Evolutionary conservation across 2,329 filamentous ascomycete genomes (phyloP).

Genomic region (Pseudogymnoascus sp.): DNA sequence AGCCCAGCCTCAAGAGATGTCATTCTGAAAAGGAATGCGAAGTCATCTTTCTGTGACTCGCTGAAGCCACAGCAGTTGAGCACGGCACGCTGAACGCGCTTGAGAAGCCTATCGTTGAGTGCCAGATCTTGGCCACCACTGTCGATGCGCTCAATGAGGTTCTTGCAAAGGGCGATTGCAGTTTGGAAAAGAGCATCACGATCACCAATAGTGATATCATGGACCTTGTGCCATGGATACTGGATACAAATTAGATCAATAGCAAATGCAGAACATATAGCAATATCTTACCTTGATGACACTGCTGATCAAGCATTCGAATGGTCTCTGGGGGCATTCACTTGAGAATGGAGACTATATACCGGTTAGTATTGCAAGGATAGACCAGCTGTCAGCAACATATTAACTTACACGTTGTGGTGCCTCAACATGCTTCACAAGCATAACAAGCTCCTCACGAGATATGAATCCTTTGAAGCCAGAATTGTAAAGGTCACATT

Average conservation of each 20-base stretch:
- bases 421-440: slow-evolving; percentile 57
- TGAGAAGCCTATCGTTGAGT: slow-evolving; percentile 47
- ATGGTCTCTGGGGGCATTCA: slow-evolving; percentile 58
- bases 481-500: slow-evolving; percentile 35
- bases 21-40: slow-evolving; percentile 41
- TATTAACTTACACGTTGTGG: slow-evolving; percentile 51
- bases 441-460: slow-evolving; percentile 57
- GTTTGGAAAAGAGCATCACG: slow-evolving; percentile 48
- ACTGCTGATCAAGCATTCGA: slow-evolving; percentile 60
- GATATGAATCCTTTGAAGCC: slow-evolving; percentile 57
- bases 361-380: slow-evolving; percentile 13
- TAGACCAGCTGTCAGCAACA: neutral
- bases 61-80: slow-evolving; percentile 57
- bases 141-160: slow-evolving; percentile 40
- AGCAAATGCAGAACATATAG: neutral
- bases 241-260: slow-evolving; percentile 26
- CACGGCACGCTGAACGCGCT: slow-evolving; percentile 46
- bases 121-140: slow-evolving; percentile 37
- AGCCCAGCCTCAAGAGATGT: slow-evolving; percentile 38
- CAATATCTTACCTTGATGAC: slow-evolving; percentile 28
- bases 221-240: slow-evolving; percentile 56
- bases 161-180: slow-evolving; percentile 42
- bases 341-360: slow-evolving; percentile 52
- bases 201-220: slow-evolving; percentile 52
- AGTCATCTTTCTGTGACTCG: slow-evolving; percentile 53